phyloP scores from a whole-genome alignment of 352 stramenopile species.

The Poterioochromonas sp. region DNA sequence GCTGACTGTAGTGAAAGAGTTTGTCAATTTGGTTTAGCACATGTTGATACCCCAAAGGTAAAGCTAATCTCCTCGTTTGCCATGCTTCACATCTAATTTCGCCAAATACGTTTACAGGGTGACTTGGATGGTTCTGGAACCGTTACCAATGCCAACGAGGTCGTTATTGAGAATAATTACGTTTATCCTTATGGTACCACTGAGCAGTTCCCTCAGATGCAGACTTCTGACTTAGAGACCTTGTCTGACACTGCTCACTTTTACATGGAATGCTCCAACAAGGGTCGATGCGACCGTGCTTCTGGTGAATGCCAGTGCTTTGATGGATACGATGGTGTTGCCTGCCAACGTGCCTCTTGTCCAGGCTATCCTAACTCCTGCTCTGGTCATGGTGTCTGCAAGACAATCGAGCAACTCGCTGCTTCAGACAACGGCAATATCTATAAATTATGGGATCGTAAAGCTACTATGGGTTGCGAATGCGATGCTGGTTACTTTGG shows the following conservation, averaged over 20 bases:
- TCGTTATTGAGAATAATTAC: slow-evolving; percentile 27
- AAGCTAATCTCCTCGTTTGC: neutral
- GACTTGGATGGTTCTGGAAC: slow-evolving; percentile 10
- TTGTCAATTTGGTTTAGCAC: slow-evolving; percentile 70
- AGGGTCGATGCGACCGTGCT: slow-evolving; percentile 73
- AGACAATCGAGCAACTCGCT: slow-evolving; percentile 44
- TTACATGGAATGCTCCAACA: slow-evolving; percentile 87
- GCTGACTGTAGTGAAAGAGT: slow-evolving; percentile 59
- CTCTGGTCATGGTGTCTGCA: slow-evolving; percentile 47
- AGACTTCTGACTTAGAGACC: slow-evolving; percentile 27
- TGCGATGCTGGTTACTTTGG: slow-evolving; percentile 45
- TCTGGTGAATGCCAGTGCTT: slow-evolving; percentile 73
- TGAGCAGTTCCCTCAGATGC: slow-evolving; percentile 46
- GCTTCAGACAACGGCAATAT: slow-evolving; percentile 42
- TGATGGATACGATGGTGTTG: slow-evolving; percentile 70
- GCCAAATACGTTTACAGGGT: slow-evolving; percentile 2
- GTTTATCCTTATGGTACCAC: slow-evolving; percentile 45
- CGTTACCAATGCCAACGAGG: neutral
- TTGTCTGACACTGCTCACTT: slow-evolving; percentile 60
- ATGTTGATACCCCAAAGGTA: slow-evolving; percentile 77
- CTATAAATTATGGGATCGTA: slow-evolving; percentile 47
- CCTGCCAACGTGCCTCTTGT: slow-evolving; percentile 60
- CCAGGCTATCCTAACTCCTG: slow-evolving; percentile 39
- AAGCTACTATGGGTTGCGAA: slow-evolving; percentile 42
- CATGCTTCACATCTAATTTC: neutral